Conservation (phyloP, 192 early-diverging fungal genomes). For the Thamnidium elegans region DNA sequence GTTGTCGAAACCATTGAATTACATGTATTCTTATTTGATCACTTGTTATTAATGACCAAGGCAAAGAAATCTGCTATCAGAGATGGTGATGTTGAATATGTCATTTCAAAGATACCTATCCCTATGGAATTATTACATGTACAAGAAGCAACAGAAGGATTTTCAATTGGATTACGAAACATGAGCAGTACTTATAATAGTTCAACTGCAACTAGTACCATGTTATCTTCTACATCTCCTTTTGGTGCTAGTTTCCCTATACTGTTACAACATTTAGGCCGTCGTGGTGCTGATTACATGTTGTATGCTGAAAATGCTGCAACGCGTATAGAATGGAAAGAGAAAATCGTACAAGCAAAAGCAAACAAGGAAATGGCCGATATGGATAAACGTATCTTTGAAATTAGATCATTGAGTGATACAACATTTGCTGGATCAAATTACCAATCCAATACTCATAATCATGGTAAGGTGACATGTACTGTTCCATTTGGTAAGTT, state of each 20-base stretch:
- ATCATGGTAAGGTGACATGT: constrained; percentile 54
- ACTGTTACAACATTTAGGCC: constrained; percentile 71
- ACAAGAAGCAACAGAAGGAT: constrained; percentile 26
- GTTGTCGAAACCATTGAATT: constrained; percentile 61
- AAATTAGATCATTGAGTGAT: constrained; percentile 48
- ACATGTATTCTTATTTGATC: constrained; percentile 85
- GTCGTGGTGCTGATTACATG: constrained; percentile 61
- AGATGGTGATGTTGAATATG: constrained; percentile 57
- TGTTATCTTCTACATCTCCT: constrained; percentile 31
- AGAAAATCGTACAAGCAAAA: constrained; percentile 69
- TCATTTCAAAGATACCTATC: constrained; percentile 69
- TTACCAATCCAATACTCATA: constrained; percentile 18
- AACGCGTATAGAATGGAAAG: constrained; percentile 76
- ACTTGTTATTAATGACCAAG: constrained; percentile 74
- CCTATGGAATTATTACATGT: constrained; percentile 73
- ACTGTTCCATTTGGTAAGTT: constrained; percentile 39
- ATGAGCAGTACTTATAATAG: constrained; percentile 17
- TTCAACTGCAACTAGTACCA: constrained; percentile 16
- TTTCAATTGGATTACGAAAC: constrained; percentile 15
- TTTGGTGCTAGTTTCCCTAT: constrained; percentile 56
- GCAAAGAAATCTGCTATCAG: constrained; percentile 43
- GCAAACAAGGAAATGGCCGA: constrained; percentile 27
- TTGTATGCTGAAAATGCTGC: constrained; percentile 73
- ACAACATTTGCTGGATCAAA: constrained; percentile 41
- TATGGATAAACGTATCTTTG: constrained; percentile 43